Evolutionary conservation across 305 asterid species (phyloP).

Genomic region (Stenogyne calaminthoides): DNA sequence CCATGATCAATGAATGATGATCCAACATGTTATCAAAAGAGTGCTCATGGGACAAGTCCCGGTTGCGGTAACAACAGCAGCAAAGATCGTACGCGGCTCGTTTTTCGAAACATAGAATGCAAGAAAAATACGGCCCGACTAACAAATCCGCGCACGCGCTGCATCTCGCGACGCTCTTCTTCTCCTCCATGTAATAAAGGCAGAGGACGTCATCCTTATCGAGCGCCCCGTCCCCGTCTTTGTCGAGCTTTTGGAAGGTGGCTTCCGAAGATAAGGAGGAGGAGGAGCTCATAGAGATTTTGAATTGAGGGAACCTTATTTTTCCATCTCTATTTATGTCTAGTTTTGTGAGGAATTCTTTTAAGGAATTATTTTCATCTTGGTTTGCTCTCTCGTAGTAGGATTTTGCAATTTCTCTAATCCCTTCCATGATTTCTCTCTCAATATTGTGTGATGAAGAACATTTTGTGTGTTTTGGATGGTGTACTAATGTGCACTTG

Average conservation of each 20-base stretch:
- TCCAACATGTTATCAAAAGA: background rate
- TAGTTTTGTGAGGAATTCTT: background rate
- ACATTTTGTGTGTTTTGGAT: background rate
- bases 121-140: background rate
- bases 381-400: background rate
- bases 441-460: background rate
- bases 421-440: background rate
- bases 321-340: background rate
- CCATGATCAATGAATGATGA: background rate
- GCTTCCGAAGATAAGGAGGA: background rate
- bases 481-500: background rate
- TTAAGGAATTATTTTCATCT: background rate
- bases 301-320: background rate
- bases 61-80: background rate
- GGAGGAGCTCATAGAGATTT: background rate
- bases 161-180: background rate
- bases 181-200: background rate
- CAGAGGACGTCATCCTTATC: background rate
- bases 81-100: background rate
- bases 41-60: background rate
- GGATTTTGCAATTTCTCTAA: background rate
- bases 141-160: background rate
- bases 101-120: background rate
- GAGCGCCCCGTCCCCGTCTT: background rate
- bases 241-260: background rate